These are phyloP conservation scores for Phytopythium ostracodes DNA, from an alignment of 352 stramenopile genomes.

Conservation along the genomic window DNA sequence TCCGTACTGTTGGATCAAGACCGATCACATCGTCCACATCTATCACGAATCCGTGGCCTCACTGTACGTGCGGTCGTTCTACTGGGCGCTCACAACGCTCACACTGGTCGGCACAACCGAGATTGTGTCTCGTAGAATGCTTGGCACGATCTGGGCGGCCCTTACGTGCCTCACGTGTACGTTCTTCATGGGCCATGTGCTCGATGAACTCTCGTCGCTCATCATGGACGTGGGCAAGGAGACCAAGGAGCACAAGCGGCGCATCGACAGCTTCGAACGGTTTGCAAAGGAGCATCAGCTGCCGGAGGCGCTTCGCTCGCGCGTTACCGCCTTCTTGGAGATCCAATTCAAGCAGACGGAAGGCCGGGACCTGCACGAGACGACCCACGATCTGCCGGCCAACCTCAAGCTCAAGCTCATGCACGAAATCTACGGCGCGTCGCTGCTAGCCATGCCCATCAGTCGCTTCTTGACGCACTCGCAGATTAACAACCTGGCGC, in stretches of 20 bases:
- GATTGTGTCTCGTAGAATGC: slow-evolving; percentile 34
- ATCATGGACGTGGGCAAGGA: slow-evolving; percentile 77
- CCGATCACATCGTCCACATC: slow-evolving; percentile 55
- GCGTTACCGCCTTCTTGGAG: slow-evolving; percentile 59
- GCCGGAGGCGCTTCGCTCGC: slow-evolving; percentile 34
- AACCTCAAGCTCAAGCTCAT: slow-evolving; percentile 72
- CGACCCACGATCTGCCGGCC: slow-evolving; percentile 53
- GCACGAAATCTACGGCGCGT: slow-evolving; percentile 62
- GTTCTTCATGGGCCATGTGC: slow-evolving; percentile 72
- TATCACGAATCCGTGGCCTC: slow-evolving; percentile 44
- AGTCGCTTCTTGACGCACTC: slow-evolving; percentile 48
- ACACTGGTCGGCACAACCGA: slow-evolving; percentile 56
- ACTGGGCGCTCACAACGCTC: slow-evolving; percentile 69
- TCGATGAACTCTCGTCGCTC: slow-evolving; percentile 68
- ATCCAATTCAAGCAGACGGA: slow-evolving; percentile 52
- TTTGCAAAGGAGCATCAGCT: slow-evolving; percentile 67
- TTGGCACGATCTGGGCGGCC: slow-evolving; percentile 54
- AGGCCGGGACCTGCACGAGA: slow-evolving; percentile 39
- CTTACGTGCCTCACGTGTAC: slow-evolving; percentile 60
- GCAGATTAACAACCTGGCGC: slow-evolving; percentile 63
- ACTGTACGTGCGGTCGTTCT: slow-evolving; percentile 66
- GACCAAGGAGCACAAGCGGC: slow-evolving; percentile 60
- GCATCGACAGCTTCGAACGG: slow-evolving; percentile 67
- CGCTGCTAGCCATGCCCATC: slow-evolving; percentile 47
- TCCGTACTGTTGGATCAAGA: slow-evolving; percentile 47